Base-by-base conservation (phyloP, 768 basidiomycete genomes). In the Serendipita sp. region DNA sequence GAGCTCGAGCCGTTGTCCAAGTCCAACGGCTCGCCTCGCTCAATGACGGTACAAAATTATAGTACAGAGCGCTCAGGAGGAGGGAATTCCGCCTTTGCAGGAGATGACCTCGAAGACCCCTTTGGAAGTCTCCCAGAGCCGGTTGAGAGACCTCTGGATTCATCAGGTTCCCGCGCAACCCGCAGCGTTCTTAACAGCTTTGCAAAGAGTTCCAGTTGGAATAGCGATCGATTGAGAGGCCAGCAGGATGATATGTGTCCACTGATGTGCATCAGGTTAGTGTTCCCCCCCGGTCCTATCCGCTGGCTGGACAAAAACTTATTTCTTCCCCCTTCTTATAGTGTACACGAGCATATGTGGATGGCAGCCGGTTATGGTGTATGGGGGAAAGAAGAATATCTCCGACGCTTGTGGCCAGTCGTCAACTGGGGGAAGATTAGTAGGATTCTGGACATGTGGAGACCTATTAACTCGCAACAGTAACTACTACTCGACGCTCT, bases 351-450 rank as follows among this genome's bases (percentile, higher is more conserved):
- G 73, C 92, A 91, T 68, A 86, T 86, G 32, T 95, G 91, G 89
- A 78, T 95, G 70, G 78, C 79, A 58, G 85, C 87, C 24, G 89
- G 88, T 45, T 92, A 86, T 68, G 92, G 92, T 3, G 81, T 95
- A 3, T 92, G 89, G 89, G 92, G 92, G 30, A 89, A 90, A 74
- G 90, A 94, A 72, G 80, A 80, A 69, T 95, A 91, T 80, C 71
- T 94, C 71, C 82, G 79, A 69, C 80, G 85, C 71, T 92, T 93
- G 75, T 95, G 91, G 90, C 78, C 76, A 8, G 87, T 86, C 24
- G 73, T 94, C 63, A 79, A 95, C 72, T 95, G 92, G 92, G 69
- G 74, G 45, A 82, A 80, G 70, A 82, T 88, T 66, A 71, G 70
- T 63, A 58, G 68, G 34, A 64, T 47, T 35, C 51, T 28, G 8